These are phyloP conservation scores for Anthracocystis panici-leucophaei DNA, from an alignment of 1,284 basidiomycete genomes.

Conservation along the genomic window DNA sequence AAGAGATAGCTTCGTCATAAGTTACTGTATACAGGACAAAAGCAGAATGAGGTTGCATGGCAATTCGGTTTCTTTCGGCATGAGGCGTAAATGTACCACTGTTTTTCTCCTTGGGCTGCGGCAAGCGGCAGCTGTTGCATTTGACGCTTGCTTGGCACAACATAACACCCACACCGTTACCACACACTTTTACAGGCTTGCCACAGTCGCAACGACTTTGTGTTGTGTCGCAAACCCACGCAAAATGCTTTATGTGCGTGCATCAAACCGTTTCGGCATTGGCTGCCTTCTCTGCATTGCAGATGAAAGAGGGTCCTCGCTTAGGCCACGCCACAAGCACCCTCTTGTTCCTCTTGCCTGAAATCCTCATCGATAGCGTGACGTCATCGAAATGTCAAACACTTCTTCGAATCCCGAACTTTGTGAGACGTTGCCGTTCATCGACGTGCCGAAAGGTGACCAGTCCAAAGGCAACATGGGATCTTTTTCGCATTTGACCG, in stretches of 20 bases:
- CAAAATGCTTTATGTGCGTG: neutral
- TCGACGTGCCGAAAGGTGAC: neutral
- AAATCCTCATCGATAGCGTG: constrained; percentile 38
- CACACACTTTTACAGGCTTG: neutral
- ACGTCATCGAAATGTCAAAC: constrained; percentile 23
- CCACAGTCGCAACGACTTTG: neutral
- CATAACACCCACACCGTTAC: neutral
- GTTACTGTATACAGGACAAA: too few relatives aligned
- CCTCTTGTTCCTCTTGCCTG: constrained; percentile 3
- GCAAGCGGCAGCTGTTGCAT: too few relatives aligned
- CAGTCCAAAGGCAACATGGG: neutral
- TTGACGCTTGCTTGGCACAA: too few relatives aligned
- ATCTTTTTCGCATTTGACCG: neutral
- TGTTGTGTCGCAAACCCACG: neutral
- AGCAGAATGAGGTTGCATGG: too few relatives aligned
- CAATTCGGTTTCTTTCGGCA: too few relatives aligned
- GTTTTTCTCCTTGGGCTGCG: neutral
- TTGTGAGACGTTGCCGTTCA: neutral
- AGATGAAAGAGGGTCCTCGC: constrained; percentile 37
- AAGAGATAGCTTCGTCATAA: too few relatives aligned
- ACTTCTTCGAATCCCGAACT: constrained; percentile 6
- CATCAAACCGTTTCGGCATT: constrained; percentile 5
- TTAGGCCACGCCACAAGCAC: neutral
- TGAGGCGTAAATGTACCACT: neutral
- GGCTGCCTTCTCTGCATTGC: constrained; percentile 16